Evolutionary conservation across 306 rosid species (phyloP), one percentile per base, ranked within the genome.

Genomic region (Inga oerstediana): DNA sequence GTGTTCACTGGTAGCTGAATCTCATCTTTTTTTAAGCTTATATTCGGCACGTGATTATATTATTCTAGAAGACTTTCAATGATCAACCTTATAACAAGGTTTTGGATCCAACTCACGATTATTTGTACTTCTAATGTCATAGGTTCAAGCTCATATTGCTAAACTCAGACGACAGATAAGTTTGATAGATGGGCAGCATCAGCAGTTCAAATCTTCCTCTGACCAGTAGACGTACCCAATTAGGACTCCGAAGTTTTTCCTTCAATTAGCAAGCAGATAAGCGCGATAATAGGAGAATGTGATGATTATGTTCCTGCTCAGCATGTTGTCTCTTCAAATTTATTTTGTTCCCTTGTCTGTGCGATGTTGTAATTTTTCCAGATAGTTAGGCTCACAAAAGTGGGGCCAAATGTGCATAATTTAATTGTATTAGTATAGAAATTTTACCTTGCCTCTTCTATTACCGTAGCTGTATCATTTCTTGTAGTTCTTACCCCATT

Each of bases 91-190:
- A 7, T 7, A 24, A 46, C 43, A 46, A 46, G 10, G 34, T 17
- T 73, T 3, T 73, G 6, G 43, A 73, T 41, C 77, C 61, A 48
- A 73, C 77, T 73, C 61, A 73, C n/a, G 43, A 37, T 27, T 30
- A 12, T 73, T 48, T 32, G 22, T 79, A 45, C 79, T 73, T 45
- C 64, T 39, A 77, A 34, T 43, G 48, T 45, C 15, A 45, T 73
- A 87, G 90, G 90, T 89, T 46, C 92, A 89, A 87, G 84, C 88
- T 83, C 89, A 83, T 79, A 81, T 85, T 72, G 90, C 90, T 75
- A 87, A 85, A 84, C 85, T 85, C 84, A 67, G 80, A 58, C 81
- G 89, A 67, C 89, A 83, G 81, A 83, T 89, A 59, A 81, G 72
- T 78, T 19, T 85, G 68, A 10, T 85, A 59, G 89, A 87, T n/a